Evolutionary conservation across 257 asterid species (phyloP).

Genomic region (Verbascum thapsus): DNA sequence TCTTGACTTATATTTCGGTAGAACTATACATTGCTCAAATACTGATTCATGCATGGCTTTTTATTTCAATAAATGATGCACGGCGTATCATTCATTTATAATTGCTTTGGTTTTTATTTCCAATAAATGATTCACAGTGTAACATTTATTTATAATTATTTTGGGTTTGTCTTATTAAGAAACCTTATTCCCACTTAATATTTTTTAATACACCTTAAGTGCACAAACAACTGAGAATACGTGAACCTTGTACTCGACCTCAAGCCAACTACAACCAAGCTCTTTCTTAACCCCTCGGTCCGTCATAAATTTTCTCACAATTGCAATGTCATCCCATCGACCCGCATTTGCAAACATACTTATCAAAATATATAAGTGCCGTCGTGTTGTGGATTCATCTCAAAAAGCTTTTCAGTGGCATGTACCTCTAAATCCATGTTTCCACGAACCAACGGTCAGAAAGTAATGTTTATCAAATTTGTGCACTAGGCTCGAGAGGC

Average conservation of each 20-base stretch:
- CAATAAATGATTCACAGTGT: too few relatives aligned
- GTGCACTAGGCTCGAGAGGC: conserved; percentile 67
- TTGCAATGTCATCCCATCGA: conserved; percentile 55
- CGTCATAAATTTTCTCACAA: conserved; percentile 64
- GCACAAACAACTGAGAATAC: conserved; percentile 61
- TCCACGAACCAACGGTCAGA: conserved; percentile 64
- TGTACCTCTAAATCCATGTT: conserved; percentile 60
- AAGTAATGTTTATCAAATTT: conserved; percentile 71
- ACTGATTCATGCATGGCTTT: too few relatives aligned
- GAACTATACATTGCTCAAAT: too few relatives aligned
- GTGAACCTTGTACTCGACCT: conserved; percentile 63
- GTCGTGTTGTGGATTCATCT: conserved; percentile 62
- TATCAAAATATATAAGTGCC: conserved; percentile 68
- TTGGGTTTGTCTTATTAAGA: too few relatives aligned
- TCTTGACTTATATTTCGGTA: too few relatives aligned
- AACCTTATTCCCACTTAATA: too few relatives aligned
- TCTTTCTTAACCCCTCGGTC: conserved; percentile 77
- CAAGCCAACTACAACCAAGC: conserved; percentile 81
- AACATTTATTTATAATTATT: too few relatives aligned
- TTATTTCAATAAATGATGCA: too few relatives aligned
- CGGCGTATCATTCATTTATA: too few relatives aligned
- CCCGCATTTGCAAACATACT: conserved; percentile 63
- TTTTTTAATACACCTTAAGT: conserved; percentile 61
- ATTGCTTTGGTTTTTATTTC: too few relatives aligned
- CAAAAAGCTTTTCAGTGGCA: conserved; percentile 63